phyloP scores from a whole-genome alignment of 2,329 filamentous ascomycete genomes.

The Keithomyces neogunnii region DNA sequence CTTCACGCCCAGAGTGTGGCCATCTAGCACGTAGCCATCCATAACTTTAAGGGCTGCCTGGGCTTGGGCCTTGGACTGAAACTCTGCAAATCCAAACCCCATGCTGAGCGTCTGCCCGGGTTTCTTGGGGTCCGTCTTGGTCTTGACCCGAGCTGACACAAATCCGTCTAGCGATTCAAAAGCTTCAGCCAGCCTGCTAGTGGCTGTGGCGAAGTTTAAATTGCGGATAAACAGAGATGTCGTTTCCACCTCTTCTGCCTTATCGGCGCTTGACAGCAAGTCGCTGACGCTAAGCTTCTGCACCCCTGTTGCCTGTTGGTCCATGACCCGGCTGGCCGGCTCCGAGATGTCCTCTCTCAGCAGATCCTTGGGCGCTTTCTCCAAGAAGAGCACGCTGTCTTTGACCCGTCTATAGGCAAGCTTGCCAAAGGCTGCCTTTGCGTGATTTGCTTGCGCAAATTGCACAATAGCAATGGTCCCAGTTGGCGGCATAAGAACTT shows the following conservation, averaged over 20 bases:
- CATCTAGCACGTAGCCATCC: slow-evolving; percentile 82
- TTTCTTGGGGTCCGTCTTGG: slow-evolving; percentile 85
- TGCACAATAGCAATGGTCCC: slow-evolving; percentile 93
- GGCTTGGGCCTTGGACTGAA: slow-evolving; percentile 68
- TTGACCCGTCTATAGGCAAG: slow-evolving; percentile 87
- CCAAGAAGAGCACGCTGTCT: slow-evolving; percentile 83
- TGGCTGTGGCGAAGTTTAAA: slow-evolving; percentile 84
- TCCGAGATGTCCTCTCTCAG: slow-evolving; percentile 38
- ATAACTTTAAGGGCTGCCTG: slow-evolving; percentile 74
- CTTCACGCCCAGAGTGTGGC: slow-evolving; percentile 76
- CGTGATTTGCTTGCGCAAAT: slow-evolving; percentile 70
- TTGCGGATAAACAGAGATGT: slow-evolving; percentile 91
- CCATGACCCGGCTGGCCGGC: slow-evolving; percentile 22
- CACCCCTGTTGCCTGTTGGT: slow-evolving; percentile 30
- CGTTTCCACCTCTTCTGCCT: slow-evolving; percentile 48
- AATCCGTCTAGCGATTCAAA: slow-evolving; percentile 84
- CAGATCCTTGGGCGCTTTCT: slow-evolving; percentile 82
- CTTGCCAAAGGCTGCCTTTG: slow-evolving; percentile 73
- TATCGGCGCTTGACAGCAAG: slow-evolving; percentile 51
- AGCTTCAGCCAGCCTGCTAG: slow-evolving; percentile 61
- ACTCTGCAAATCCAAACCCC: slow-evolving; percentile 95
- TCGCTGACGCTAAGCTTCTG: slow-evolving; percentile 62
- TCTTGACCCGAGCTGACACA: slow-evolving; percentile 82
- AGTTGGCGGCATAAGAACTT: slow-evolving; percentile 83
- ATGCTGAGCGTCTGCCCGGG: slow-evolving; percentile 84